These are phyloP conservation scores for Terfezia claveryi DNA, from an alignment of 495 filamentous ascomycete species.

Conservation along the genomic window DNA sequence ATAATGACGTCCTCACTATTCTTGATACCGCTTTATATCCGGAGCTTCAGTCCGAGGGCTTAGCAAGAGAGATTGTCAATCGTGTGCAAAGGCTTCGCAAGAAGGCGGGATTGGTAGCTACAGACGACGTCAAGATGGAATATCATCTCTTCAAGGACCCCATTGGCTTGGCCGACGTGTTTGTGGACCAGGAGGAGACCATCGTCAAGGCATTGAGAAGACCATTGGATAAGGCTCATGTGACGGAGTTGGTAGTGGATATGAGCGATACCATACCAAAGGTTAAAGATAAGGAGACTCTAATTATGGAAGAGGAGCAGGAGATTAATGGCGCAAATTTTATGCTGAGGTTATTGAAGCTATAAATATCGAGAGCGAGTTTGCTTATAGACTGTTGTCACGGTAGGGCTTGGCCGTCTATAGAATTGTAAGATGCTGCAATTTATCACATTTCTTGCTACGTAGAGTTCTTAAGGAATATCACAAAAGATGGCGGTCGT, in stretches of 20 bases:
- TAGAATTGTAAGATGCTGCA: no score
- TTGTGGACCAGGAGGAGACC: slow-evolving; percentile 39
- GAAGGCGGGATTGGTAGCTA: slow-evolving; percentile 56
- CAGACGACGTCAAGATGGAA: slow-evolving; percentile 72
- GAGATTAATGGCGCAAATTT: slow-evolving; percentile 77
- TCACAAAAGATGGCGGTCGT: no score
- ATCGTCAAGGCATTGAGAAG: slow-evolving; percentile 66
- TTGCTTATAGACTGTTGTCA: no score
- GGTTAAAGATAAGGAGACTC: slow-evolving; percentile 26
- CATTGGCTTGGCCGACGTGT: slow-evolving; percentile 49
- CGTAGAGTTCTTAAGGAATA: no score
- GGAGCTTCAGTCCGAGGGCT: slow-evolving; percentile 49
- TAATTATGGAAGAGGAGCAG: slow-evolving; percentile 70
- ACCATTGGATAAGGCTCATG: slow-evolving; percentile 51
- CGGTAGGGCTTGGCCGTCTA: no score
- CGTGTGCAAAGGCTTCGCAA: slow-evolving; percentile 62
- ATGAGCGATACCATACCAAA: slow-evolving; percentile 28
- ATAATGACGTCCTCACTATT: slow-evolving; percentile 61
- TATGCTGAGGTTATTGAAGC: slow-evolving; percentile 56
- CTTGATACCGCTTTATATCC: slow-evolving; percentile 54
- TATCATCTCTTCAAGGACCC: slow-evolving; percentile 57
- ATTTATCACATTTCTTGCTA: no score
- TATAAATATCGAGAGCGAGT: slow-evolving; percentile 25
- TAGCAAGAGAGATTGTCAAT: slow-evolving; percentile 66
- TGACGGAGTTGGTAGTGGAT: slow-evolving; percentile 41